These are phyloP conservation scores for Phytopythium litorale DNA, from an alignment of 352 stramenopile species.

Conservation along the genomic window DNA sequence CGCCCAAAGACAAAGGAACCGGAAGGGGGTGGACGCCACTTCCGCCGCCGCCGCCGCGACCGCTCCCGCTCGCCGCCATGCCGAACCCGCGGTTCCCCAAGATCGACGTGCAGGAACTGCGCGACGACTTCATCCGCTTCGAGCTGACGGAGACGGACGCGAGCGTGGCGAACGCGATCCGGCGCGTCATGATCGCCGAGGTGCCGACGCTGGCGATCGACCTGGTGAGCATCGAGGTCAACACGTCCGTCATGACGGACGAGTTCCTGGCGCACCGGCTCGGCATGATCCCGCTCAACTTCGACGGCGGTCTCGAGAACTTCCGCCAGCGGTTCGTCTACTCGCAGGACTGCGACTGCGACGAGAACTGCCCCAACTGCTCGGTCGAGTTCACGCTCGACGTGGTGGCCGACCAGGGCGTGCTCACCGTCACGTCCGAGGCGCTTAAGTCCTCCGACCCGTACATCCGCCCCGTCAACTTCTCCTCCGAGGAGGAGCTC, in stretches of 20 bases:
- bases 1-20: not conserved
- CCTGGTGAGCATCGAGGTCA: slow-evolving; percentile 97
- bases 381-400: slow-evolving; percentile 97
- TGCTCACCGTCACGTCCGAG: slow-evolving; percentile 74
- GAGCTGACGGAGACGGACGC: slow-evolving; percentile 96
- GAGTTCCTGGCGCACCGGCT: slow-evolving; percentile 98
- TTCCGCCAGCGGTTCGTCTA: slow-evolving; percentile 90
- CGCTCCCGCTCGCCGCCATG: slow-evolving; percentile 28
- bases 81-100: slow-evolving; percentile 90
- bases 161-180: slow-evolving; percentile 96
- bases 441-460: slow-evolving; percentile 78
- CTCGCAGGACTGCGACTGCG: slow-evolving; percentile 89
- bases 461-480: slow-evolving; percentile 85
- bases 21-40: not conserved
- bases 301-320: slow-evolving; percentile 82
- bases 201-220: slow-evolving; percentile 98
- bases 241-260: slow-evolving; percentile 97
- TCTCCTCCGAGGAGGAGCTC: slow-evolving; percentile 85
- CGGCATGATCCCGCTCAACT: slow-evolving; percentile 95
- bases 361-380: slow-evolving; percentile 96
- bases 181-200: slow-evolving; percentile 97
- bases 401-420: slow-evolving; percentile 74
- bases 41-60: too few relatives aligned
- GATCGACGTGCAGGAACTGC: slow-evolving; percentile 93
- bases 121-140: slow-evolving; percentile 96